Conservation (phyloP, 352 stramenopile species). For the Pythium diclinum region DNA sequence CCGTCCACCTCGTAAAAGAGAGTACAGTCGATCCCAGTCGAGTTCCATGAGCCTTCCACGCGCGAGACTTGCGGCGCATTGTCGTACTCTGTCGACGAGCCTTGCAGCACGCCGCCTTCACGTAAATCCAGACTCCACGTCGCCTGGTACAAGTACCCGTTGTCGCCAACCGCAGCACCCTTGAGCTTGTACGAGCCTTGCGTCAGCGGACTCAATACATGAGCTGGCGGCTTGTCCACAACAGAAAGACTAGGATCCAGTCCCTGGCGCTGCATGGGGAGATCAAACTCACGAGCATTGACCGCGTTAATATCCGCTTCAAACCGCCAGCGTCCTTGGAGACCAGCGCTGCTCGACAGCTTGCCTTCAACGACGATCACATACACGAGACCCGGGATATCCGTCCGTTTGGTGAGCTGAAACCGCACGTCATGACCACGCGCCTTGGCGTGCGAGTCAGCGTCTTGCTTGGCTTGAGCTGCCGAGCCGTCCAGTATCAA, state of each 20-base stretch:
- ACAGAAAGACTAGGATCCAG: background rate
- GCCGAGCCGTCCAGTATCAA: background rate
- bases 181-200: constrained; percentile 9
- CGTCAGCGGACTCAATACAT: background rate
- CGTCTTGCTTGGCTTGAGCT: background rate
- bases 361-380: background rate
- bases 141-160: constrained; percentile 1
- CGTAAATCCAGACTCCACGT: background rate
- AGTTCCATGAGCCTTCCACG: background rate
- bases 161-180: constrained; percentile 4
- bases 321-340: background rate
- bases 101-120: background rate
- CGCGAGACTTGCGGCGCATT: background rate
- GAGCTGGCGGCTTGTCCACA: background rate
- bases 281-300: background rate
- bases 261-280: background rate
- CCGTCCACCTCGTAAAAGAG: background rate
- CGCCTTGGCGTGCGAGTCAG: background rate
- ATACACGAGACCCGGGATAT: constrained; percentile 2
- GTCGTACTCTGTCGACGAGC: background rate
- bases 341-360: background rate
- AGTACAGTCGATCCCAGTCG: background rate
- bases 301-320: background rate
- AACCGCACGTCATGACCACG: background rate
- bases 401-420: constrained; percentile 2